Evolutionary conservation across 495 filamentous ascomycete species (phyloP), one percentile per base, ranked within the genome.

Genomic region (Trichoderma parareesei): DNA sequence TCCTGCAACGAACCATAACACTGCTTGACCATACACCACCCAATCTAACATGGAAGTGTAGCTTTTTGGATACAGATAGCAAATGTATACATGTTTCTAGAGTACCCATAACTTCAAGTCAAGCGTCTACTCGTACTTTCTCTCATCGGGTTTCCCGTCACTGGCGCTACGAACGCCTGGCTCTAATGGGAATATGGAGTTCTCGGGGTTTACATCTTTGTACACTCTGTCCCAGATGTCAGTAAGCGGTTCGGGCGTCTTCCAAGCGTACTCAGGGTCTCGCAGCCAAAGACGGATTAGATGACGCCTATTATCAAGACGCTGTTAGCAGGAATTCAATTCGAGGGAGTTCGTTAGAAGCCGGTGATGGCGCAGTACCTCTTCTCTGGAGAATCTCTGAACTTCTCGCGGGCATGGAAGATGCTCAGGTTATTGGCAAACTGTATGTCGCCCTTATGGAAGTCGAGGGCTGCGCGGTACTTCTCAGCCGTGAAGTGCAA

Each of bases 401-500:
- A 83, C 6, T 70, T 77, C 40, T 76, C 77, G 18, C 82, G 70
- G 1, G 79, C 79, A 66, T 84, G 82, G 64, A 85, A 82, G 9
- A 84, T 69, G 62, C 74, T 74, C 27, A 85, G 68, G 64, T 85
- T 84, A 66, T 85, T 85, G 33, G 78, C 70, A 63, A 77, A 84
- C 69, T 81, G 79, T 5, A 84, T 75, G 69, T 84, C 82, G 0
- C 82, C 83, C 64, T 75, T 72, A 38, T 82, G 79, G 65, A 88
- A 84, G 55, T 82, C 76, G 3, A 87, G 71, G 0, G 77, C 70
- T 0, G 84, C 73, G 14, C 74, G 75, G 66, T 82, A 78, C 69
- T 81, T 78, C 48, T 85, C 83, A 0, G 81, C 87, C 0, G 83
- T 73, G 69, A 87, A 89, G 67, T 89, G 84, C 44, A 90, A 63